Base-by-base conservation (phyloP, 345 rosid genomes). In the Litchi chinensis region DNA sequence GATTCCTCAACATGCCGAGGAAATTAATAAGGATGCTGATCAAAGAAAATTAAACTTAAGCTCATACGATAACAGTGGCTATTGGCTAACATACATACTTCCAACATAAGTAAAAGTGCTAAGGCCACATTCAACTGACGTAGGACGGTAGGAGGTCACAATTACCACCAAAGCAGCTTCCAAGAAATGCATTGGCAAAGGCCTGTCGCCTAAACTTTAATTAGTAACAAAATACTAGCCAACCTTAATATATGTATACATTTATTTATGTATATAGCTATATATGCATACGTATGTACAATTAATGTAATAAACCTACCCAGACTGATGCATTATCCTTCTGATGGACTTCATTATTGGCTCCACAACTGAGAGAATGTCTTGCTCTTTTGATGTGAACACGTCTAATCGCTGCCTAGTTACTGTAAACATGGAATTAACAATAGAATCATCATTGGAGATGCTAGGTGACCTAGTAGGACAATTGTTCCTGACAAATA, bases 351-450 rank as follows among this genome's bases (percentile, higher is more conserved):
- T 88, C 95, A 96, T 91, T 40, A 91, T 62, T 44, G 97, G 91
- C 32, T 96, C 98, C 44, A 91, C 72, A 7, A 81, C 95, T 4
- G 82, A 78, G 22, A 96, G 90, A 68, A 94, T 89, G 44, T 88
- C 92, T 73, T 91, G 97, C 79, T 94, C 98, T 79, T 93, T 92
- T 13, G 98, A 86, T 54, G 94, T 92, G 80, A 96, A 96, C 78
- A 89, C 78, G 70, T 96, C 99, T 24, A 94, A 54, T 74, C 93
- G 89, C 60, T 91, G 98, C 69, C 95, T 77, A 2, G 95, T 92
- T 5, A 52, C 84, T 11, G 98, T 91, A 24, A 65, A 88, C 82
- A 91, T 75, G 1, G 83, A 83, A 70, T 80, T 84, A 15, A 69
- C 68, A 66, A 46, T 40, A 56, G 89, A 74, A 60, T 89, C 86